Percentiles rank a stretch among this genome's conserved stretches.
phyloP scores from a whole-genome alignment of 164 flowering plant genomes.

The Chimonanthus salicifolius region DNA sequence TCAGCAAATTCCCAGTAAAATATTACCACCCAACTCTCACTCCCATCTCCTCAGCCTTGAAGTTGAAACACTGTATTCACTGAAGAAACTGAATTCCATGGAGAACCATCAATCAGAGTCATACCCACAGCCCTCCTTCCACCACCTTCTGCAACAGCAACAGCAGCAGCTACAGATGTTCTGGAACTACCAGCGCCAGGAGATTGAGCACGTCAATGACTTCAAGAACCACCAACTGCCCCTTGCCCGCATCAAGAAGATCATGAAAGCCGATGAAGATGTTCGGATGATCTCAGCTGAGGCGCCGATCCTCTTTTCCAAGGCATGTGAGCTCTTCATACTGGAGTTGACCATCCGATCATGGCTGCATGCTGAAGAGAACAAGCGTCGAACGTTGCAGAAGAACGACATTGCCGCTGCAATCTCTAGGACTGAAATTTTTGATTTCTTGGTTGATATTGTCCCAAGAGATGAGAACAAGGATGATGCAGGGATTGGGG shows the following conservation, averaged over 20 bases:
- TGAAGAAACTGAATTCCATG: constrained; percentile 6
- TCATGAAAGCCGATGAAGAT: constrained; percentile 97
- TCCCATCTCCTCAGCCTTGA: not conserved
- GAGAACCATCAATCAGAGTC: constrained; percentile 20
- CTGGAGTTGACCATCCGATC: constrained; percentile 85
- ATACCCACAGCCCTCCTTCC: constrained; percentile 23
- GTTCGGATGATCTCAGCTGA: constrained; percentile 96
- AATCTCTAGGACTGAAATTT: constrained; percentile 76
- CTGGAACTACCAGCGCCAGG: constrained; percentile 81
- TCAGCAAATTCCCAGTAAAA: not conserved
- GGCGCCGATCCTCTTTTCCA: constrained; percentile 83
- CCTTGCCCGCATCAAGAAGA: constrained; percentile 90
- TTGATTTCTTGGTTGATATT: constrained; percentile 84
- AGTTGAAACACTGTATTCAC: no score
- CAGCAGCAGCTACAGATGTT: constrained; percentile 88
- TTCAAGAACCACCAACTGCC: constrained; percentile 96
- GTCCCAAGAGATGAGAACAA: constrained; percentile 85
- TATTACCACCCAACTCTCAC: not conserved
- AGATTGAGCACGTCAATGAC: constrained; percentile 72
- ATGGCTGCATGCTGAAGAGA: constrained; percentile 98
- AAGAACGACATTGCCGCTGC: constrained; percentile 95
- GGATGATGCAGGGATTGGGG: constrained; percentile 33
- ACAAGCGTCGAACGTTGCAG: constrained; percentile 91
- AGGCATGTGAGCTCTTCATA: constrained; percentile 94
- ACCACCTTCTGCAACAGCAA: constrained; percentile 86